A percentile compares a stretch with the other conserved stretches of the same genome.
Conservation (phyloP, 352 stramenopile species). For the Phytophthora fragariaefolia region DNA sequence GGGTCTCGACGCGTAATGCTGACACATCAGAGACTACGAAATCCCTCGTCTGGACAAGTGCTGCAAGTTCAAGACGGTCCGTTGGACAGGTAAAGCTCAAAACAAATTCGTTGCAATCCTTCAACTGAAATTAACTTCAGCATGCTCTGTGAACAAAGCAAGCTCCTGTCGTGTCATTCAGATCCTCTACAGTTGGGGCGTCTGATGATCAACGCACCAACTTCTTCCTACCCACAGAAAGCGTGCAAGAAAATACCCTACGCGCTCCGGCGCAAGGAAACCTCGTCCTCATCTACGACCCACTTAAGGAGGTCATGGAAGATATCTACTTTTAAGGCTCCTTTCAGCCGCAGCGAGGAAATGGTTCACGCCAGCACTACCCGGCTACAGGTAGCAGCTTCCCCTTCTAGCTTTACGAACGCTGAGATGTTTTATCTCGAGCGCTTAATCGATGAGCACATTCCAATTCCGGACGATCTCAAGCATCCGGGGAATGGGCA, state of each 20-base stretch:
- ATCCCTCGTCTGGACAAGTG: background rate
- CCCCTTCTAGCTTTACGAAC: no score
- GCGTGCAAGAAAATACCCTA: background rate
- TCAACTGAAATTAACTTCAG: background rate
- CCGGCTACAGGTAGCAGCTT: no score
- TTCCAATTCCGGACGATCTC: no score
- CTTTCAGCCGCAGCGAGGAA: no score
- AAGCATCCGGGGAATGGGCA: no score
- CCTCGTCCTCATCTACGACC: slow-evolving; percentile 20
- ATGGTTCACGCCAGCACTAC: background rate
- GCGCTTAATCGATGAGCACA: background rate
- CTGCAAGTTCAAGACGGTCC: background rate
- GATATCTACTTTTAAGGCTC: slow-evolving; percentile 47
- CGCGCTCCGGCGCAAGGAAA: slow-evolving; percentile 5
- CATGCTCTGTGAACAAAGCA: background rate
- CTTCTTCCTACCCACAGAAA: background rate
- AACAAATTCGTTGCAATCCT: background rate
- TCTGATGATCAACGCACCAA: background rate
- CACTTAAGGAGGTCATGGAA: slow-evolving; percentile 32
- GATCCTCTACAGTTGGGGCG: background rate
- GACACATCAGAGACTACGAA: background rate
- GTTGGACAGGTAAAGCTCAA: background rate
- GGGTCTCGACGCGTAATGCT: background rate
- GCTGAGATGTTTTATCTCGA: background rate
- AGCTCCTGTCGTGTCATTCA: background rate